Evolutionary conservation across 2,329 filamentous ascomycete genomes (phyloP), one percentile per base, ranked within the genome.

Genomic region (Pezicula radicicola): DNA sequence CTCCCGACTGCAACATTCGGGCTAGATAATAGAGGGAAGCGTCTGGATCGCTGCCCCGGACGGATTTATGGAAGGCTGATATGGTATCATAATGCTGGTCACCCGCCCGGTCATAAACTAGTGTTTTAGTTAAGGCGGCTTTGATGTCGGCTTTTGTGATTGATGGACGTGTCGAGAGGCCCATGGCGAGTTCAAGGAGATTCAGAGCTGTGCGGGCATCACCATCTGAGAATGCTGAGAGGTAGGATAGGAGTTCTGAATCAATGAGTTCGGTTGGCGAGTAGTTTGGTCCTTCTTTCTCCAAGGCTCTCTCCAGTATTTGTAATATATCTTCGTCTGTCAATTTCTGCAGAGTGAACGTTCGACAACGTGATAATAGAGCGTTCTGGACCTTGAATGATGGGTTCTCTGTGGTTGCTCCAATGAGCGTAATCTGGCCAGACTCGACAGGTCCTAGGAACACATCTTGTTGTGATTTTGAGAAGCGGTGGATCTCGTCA

Each of bases 81-180:
- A 99, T 97, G 49, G 89, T 94, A 67, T 99, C 93, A 74, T 97
- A 99, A 72, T 97, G 94, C 68, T 96, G 91, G 70, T 99, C 94
- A 48, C 94, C 93, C 0, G 89, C 89, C 50, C 94, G 85, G 70
- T 99, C 94, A 71, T 97, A 97, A 13, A 97, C 91, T 2, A 97
- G 77, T 0, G 93, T 97, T 66, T 92, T 92, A 2, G 93, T 97
- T 9, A 99, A 77, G 2, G 88, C 81, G 1, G 84, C 76, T 66
- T 96, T 96, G 66, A 99, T 83, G 53, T 84, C 81, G 6, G 87
- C 84, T 56, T 87, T 83, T 0, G 89, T 94, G 57, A 88, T 84
- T 9, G 76, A 75, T 0, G 80, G 75, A 6, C 81, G 79, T 30
- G 74, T 78, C 3, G 88, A 85, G 0, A 96, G 76, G 35, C 89